Base-by-base conservation (phyloP, 805 yeast genomes). In the Candida palmyrensis region DNA sequence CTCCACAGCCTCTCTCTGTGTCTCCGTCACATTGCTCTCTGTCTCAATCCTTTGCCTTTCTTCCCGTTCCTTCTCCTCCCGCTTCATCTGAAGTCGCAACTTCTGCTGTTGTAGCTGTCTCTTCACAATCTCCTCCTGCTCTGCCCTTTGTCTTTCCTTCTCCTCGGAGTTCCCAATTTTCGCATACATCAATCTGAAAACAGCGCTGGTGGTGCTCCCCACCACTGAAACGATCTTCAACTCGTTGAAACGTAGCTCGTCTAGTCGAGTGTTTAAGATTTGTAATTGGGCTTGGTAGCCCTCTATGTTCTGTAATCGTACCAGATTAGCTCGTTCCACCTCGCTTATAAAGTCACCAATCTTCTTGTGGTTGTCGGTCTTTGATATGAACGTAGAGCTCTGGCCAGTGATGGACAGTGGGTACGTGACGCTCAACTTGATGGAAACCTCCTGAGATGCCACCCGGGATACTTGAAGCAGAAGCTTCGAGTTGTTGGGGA, bases 401-500 rank as follows among this genome's bases (percentile, higher is more conserved):
- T 21, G 23, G 11, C 11, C 11, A 11, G 11, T 11, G 11, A 21
- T 21, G 11, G 23, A 9, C 11, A 11, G 23, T 9, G 23, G 23
- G 11, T 25, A 22, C 7, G 28, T 34, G 12, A 39, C 41, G 10
- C 38, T 31, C 21, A 55, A 36, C 33, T 51, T 53, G 3, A 51
- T 44, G 36, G 43, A 42, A 11, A 50, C 42, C 7, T 35, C 38
- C 5, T 28, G 23, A 3, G 32, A 30, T 16, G 15, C 18, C 7
- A 26, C 15, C 8, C 14, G 30, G 6, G 26, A 35, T 10, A 46
- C 30, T 32, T 37, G 38, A 13, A 65, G 42, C 12, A 34, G 38
- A 18, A 66, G 38, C 36, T 56, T 63, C 23, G 64, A 47, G 35
- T 64, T 65, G 37, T 56, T 63, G 15, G 51, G 38, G 16, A 66